A percentile compares a stretch with the other conserved stretches of the same genome.
Conservation (phyloP, 2,329 filamentous ascomycete species). For the Didymella glomerata region DNA sequence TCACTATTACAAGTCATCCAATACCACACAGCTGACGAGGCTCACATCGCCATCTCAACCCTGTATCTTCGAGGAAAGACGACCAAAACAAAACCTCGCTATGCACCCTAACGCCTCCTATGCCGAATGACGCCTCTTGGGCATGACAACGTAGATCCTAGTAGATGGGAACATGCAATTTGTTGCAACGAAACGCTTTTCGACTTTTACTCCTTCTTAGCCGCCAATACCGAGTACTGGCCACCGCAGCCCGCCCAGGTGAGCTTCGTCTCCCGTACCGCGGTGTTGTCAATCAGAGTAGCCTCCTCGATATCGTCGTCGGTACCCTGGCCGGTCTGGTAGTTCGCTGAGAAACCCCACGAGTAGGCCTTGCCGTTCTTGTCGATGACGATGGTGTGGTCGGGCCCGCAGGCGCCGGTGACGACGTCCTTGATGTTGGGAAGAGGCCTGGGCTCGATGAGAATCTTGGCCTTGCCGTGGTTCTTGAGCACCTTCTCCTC, state of each 20-base stretch:
- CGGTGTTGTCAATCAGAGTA: slow-evolving; percentile 84
- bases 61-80: slow-evolving; percentile 13
- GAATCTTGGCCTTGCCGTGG: slow-evolving; percentile 71
- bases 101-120: slow-evolving; percentile 35
- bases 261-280: slow-evolving; percentile 77
- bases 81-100: slow-evolving; percentile 21
- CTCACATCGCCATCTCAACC: slow-evolving; percentile 5
- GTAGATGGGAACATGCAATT: slow-evolving; percentile 23
- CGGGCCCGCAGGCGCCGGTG: slow-evolving; percentile 70
- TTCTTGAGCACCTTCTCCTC: slow-evolving; percentile 58
- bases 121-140: slow-evolving; percentile 20
- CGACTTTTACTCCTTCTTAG: slow-evolving; percentile 34
- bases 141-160: slow-evolving; percentile 12
- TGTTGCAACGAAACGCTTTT: slow-evolving; percentile 2
- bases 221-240: slow-evolving; percentile 75
- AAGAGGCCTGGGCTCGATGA: slow-evolving; percentile 71
- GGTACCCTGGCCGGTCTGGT: slow-evolving; percentile 79
- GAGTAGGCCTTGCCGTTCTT: slow-evolving; percentile 74
- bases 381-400: slow-evolving; percentile 77
- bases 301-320: slow-evolving; percentile 82
- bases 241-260: slow-evolving; percentile 85
- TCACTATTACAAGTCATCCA: slow-evolving; percentile 32
- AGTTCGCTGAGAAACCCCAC: slow-evolving; percentile 83
- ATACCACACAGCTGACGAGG: slow-evolving; percentile 10
- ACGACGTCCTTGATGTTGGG: slow-evolving; percentile 65